Evolutionary conservation across 306 rosid species (phyloP), one percentile per base, ranked within the genome.

Genomic region (Malus sylvestris): DNA sequence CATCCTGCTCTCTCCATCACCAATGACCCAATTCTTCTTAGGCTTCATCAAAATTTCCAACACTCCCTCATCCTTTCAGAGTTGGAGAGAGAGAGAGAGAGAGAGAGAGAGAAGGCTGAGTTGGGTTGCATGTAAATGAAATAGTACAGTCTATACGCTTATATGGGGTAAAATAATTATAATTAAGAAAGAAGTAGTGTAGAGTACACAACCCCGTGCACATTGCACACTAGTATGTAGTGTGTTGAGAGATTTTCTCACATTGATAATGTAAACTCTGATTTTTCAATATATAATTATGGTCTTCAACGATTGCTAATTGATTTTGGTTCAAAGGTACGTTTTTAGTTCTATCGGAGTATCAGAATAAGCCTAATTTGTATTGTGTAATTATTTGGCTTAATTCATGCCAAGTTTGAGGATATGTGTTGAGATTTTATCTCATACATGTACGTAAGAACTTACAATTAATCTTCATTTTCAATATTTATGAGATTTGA

Each of bases 1-100:
- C 93, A 87, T 27, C 52, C 65, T 15, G 77, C 83, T 49, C 89
- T 84, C 80, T 89, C 97, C 97, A 91, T 87, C 71, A 71, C 82
- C 77, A 69, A 66, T 76, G 58, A 29, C 68, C 69, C 72, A 45
- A 35, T 14, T 79, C 79, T 68, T 73, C 80, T 78, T 80, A 55
- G 49, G 82, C 72, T 71, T 82, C 85, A 77, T 78, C 58, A 67
- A 83, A 23, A 20, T 67, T 22, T 63, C 62, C 70, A 63, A n/a
- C 30, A 68, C 73, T 51, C 73, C 45, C 82, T 79, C 30, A 72
- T 44, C 52, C 51, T 61, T 65, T 52, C 63, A 20, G 42, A 59
- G 30, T 23, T 52, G 1, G 30, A 16, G 29, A 22, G 64, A 10
- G 51, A 76, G 32, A 15, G 67, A 33, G 35, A 63, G 73, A 51